Base-by-base conservation (phyloP, 1,139 yeast species). In the Sugiyamaella japonica region DNA sequence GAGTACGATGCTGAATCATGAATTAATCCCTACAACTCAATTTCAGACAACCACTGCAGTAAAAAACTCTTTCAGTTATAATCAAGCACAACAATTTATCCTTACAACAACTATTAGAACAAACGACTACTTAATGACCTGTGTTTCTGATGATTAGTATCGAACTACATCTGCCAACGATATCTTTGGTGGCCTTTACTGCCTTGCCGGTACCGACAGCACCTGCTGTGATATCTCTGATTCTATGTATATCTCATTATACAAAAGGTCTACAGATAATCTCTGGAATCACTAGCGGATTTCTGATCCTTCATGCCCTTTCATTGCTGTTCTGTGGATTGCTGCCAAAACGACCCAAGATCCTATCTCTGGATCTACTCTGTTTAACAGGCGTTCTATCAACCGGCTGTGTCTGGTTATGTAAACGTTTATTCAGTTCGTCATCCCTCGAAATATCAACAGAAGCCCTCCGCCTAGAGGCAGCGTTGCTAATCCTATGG, bases 151-250 rank as follows among this genome's bases (percentile, higher is more conserved):
- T 66, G 69, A 63, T 66, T 44, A 62, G 59, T 25, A 62, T 66
- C n/a, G 63, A 65, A 47, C 59, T 66, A 28, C 60, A 61, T 51
- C 49, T 66, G 42, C 66, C 68, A 20, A 56, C 64, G 10, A 54
- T 60, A 10, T 63, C 68, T 5, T 36, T 65, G 17, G 59, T 57
- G 13, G 61, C 66, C 2, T 51, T 64, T 13, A 46, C 36, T 23
- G 56, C 58, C 32, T 56, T 56, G 45, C 29, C 57, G 10, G 7
- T 59, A 2, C 56, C 61, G 1, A 38, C 55, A 4, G 56, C 61
- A 2, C 59, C 64, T 9, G 60, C 59, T 2, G 56, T 49, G 3
- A 51, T 63, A 12, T 63, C 65, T 7, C 52, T 62, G 7, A 17
- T 61, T n/a, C 57, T 65, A 25, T 56, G 64, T 41, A 48, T 57